phyloP scores from a whole-genome alignment of 768 basidiomycete genomes.

The Podaxis sp. region DNA sequence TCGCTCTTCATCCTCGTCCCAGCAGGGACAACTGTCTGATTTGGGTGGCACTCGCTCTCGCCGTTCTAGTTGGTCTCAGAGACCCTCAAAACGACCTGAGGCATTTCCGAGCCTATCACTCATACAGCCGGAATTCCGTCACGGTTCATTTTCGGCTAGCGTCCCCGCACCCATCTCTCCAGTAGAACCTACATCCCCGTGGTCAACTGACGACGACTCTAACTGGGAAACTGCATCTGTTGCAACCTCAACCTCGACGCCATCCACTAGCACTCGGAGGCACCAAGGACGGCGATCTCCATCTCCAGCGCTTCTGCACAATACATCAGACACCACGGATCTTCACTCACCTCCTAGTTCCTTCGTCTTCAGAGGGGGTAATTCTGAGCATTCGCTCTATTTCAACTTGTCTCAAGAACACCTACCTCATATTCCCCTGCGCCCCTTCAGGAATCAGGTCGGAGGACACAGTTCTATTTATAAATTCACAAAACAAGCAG shows the following conservation, averaged over 20 bases:
- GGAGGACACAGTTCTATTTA: conserved; percentile 98
- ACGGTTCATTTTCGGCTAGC: not conserved
- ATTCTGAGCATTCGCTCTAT: conserved; percentile 1
- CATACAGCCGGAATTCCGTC: conserved; percentile 13
- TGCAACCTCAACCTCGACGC: conserved; percentile 61
- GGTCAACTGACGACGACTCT: conserved; percentile 78
- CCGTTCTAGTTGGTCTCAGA: conserved; percentile 2
- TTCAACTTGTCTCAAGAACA: conserved; percentile 53
- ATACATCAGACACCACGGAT: not conserved
- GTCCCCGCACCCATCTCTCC: conserved; percentile 31
- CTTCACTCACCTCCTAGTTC: conserved; percentile 5
- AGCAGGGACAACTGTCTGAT: conserved; percentile 12
- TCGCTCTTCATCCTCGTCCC: conserved; percentile 23
- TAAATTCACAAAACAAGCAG: conserved; percentile 95
- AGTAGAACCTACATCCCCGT: conserved; percentile 51
- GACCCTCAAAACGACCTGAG: not conserved
- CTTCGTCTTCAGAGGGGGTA: conserved; percentile 11
- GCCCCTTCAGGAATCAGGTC: conserved; percentile 96
- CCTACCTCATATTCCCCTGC: conserved; percentile 86
- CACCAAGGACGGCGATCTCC: conserved; percentile 21
- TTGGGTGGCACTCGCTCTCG: not conserved
- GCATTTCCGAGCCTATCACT: conserved; percentile 24
- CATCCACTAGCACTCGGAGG: conserved; percentile 36
- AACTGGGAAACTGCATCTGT: conserved; percentile 73
- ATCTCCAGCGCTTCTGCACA: conserved; percentile 12